Evolutionary conservation across 768 basidiomycete genomes (phyloP).

Genomic region (Tephrocybe sp.): DNA sequence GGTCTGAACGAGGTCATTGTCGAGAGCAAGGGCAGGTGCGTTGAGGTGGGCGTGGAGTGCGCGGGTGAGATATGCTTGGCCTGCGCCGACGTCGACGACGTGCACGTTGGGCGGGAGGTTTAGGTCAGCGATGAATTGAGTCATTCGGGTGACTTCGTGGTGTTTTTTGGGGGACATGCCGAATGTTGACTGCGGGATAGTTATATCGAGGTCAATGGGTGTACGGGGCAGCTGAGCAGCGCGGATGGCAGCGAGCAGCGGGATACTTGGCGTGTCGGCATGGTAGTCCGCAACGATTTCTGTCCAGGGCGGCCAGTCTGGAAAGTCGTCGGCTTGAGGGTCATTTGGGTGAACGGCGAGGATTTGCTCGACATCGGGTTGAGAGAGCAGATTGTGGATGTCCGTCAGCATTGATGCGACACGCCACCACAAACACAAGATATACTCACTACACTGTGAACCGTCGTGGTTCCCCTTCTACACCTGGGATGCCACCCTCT

Average conservation of each 20-base stretch:
- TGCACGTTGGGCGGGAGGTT: constrained; percentile 32
- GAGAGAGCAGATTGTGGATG: constrained; percentile 9
- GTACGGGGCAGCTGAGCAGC: constrained; percentile 23
- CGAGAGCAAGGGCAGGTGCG: constrained; percentile 63
- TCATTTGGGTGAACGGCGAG: constrained; percentile 50
- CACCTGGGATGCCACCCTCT: too few species aligned
- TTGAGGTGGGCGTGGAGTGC: constrained; percentile 35
- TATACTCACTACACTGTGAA: too few species aligned
- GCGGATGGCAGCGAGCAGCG: constrained; percentile 22
- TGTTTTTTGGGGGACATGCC: constrained; percentile 79
- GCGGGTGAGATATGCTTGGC: constrained; percentile 70
- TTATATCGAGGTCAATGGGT: constrained; percentile 20
- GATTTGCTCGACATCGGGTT: constrained; percentile 26
- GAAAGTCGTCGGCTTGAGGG: constrained; percentile 20
- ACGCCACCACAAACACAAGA: too few species aligned
- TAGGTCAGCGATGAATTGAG: constrained; percentile 31
- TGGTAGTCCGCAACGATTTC: constrained; percentile 19
- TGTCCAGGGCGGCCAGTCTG: constrained; percentile 21
- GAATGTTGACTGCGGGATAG: constrained; percentile 18
- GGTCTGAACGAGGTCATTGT: constrained; percentile 59
- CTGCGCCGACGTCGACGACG: constrained; percentile 74
- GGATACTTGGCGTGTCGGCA: not conserved
- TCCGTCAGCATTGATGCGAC: not conserved
- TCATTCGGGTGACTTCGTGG: constrained; percentile 72
- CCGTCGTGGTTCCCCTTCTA: too few species aligned